Conservation (phyloP, 495 filamentous ascomycete species). For the Mytilinidion resinicola region DNA sequence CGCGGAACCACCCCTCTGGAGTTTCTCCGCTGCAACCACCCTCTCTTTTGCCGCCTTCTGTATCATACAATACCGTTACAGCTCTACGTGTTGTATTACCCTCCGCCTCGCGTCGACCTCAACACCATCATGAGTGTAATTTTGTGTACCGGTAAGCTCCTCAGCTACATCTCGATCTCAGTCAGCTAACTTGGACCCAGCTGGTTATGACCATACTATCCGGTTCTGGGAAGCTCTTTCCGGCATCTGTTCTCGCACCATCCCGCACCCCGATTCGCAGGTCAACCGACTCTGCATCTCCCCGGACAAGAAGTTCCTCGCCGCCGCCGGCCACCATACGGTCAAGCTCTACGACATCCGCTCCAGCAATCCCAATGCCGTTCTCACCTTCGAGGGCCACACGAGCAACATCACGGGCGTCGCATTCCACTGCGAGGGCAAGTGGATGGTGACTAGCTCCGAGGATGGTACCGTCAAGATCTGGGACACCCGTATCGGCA, state of each 20-base stretch:
- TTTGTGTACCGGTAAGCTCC: slow-evolving; percentile 68
- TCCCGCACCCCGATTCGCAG: slow-evolving; percentile 95
- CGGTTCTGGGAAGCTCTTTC: slow-evolving; percentile 99
- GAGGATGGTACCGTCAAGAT: slow-evolving; percentile 98
- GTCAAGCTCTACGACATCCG: slow-evolving; percentile 98
- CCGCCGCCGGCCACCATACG: slow-evolving; percentile 87
- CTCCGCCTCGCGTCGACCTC: background rate
- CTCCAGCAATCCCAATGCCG: slow-evolving; percentile 85
- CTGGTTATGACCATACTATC: slow-evolving; percentile 98
- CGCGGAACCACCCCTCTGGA: too few species aligned
- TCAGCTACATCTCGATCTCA: slow-evolving; percentile 18
- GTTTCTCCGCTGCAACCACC: too few species aligned
- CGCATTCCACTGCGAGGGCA: slow-evolving; percentile 95
- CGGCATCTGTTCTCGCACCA: slow-evolving; percentile 94
- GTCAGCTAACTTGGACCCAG: slow-evolving; percentile 40
- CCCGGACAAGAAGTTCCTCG: slow-evolving; percentile 92
- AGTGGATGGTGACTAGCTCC: slow-evolving; percentile 99
- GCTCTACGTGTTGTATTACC: background rate
- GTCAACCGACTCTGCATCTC: slow-evolving; percentile 98
- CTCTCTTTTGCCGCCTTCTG: too few species aligned
- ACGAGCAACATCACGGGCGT: slow-evolving; percentile 93
- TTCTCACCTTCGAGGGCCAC: slow-evolving; percentile 91
- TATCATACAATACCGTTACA: too few species aligned
- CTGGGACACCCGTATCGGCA: slow-evolving; percentile 89
- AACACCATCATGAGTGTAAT: slow-evolving; percentile 69